Conservation (phyloP, 2,329 filamentous ascomycete species). For the Sporothrix schenckii region DNA sequence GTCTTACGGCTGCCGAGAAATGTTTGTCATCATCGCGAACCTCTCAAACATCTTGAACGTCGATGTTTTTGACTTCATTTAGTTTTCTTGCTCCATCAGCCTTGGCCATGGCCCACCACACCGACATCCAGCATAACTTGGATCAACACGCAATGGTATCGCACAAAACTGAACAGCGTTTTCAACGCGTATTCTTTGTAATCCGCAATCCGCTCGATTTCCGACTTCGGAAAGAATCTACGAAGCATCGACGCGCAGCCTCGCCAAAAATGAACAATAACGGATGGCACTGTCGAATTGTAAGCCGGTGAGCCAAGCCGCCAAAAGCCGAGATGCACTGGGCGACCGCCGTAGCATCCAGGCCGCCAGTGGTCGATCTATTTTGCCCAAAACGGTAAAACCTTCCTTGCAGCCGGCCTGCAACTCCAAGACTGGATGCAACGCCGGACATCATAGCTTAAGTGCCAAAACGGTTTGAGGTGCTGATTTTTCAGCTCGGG, state of each 20-base stretch:
- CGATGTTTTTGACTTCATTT: neutral
- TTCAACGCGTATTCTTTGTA: neutral
- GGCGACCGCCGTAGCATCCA: neutral
- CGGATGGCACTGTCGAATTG: neutral
- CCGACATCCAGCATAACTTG: neutral
- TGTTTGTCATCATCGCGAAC: neutral
- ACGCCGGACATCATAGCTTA: too few species aligned
- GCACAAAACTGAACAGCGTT: neutral
- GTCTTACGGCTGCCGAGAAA: neutral
- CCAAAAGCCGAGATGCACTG: neutral
- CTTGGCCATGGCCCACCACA: neutral
- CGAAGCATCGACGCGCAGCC: neutral
- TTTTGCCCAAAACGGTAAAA: conserved; percentile 25
- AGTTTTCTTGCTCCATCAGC: neutral
- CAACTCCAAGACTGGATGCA: neutral
- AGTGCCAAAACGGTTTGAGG: neutral
- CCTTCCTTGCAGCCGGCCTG: neutral
- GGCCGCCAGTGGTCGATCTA: conserved; percentile 6
- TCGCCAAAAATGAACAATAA: neutral
- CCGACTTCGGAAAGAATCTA: neutral
- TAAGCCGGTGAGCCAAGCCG: neutral
- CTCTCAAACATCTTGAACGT: neutral
- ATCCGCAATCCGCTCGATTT: neutral
- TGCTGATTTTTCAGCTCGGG: neutral
- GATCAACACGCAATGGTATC: neutral